A percentile compares a stretch with the other conserved stretches of the same genome.
phyloP scores from a whole-genome alignment of 495 filamentous ascomycete genomes.

The Penicillium diatomitis region DNA sequence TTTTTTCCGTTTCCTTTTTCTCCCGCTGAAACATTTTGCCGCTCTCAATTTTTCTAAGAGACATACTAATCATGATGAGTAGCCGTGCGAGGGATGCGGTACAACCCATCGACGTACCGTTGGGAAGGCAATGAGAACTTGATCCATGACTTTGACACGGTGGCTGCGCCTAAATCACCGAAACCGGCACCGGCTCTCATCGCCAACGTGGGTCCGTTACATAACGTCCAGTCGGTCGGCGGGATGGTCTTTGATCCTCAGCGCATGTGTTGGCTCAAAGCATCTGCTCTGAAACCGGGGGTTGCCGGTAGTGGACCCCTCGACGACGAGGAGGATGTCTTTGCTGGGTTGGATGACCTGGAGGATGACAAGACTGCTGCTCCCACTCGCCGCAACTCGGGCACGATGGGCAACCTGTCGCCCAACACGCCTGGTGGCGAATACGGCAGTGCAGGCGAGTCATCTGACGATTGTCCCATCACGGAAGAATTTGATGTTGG shows the following conservation, averaged over 20 bases:
- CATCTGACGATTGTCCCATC: constrained; percentile 67
- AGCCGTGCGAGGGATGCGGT: constrained; percentile 91
- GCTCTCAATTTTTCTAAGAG: no score
- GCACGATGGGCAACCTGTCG: constrained; percentile 23
- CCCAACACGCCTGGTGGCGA: constrained; percentile 32
- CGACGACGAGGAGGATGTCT: constrained; percentile 62
- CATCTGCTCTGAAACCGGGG: constrained; percentile 36
- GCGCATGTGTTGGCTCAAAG: constrained; percentile 90
- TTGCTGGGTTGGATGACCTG: constrained; percentile 65
- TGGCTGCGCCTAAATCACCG: constrained; percentile 35
- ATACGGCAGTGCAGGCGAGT: constrained; percentile 42
- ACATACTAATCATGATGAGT: constrained; percentile 8
- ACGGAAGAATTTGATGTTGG: constrained; percentile 97
- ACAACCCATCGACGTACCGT: constrained; percentile 71
- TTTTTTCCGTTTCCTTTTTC: constrained; percentile 2
- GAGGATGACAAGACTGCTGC: constrained; percentile 48
- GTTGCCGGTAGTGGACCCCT: constrained; percentile 17
- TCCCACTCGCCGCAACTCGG: constrained; percentile 25
- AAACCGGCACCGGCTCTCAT: constrained; percentile 88
- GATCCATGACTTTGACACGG: constrained; percentile 60
- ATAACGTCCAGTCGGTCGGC: constrained; percentile 81
- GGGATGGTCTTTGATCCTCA: constrained; percentile 97
- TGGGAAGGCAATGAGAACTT: constrained; percentile 97
- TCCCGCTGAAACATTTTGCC: constrained; percentile 8
- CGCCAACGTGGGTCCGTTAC: constrained; percentile 63